phyloP scores from a whole-genome alignment of 345 rosid genomes.

The Eucalyptus camaldulensis region DNA sequence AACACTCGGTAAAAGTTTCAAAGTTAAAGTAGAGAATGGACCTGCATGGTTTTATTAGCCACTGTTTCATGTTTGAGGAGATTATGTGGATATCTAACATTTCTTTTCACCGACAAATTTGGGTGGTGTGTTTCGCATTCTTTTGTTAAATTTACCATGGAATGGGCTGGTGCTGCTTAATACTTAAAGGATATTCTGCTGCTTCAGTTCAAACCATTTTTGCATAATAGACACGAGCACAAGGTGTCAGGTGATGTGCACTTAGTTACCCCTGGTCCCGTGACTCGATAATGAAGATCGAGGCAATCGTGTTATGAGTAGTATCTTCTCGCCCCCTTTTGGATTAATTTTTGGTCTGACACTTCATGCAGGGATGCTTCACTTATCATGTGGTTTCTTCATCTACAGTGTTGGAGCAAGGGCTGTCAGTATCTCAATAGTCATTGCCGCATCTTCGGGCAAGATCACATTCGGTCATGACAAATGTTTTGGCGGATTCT shows the following conservation, averaged over 20 bases:
- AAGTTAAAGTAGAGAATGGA: neutral
- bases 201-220: neutral
- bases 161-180: neutral
- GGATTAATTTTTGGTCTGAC: neutral
- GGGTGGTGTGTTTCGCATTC: neutral
- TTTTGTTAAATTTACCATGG: neutral
- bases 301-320: neutral
- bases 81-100: neutral
- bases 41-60: neutral
- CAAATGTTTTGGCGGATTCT: neutral
- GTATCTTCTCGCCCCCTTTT: neutral
- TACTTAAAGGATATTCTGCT: neutral
- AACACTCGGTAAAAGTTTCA: neutral
- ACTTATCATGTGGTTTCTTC: neutral
- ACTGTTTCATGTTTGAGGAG: neutral
- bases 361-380: neutral
- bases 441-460: neutral
- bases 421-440: neutral
- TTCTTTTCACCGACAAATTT: neutral
- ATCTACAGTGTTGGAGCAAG: neutral
- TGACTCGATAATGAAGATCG: neutral
- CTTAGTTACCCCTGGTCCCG: neutral
- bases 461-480: neutral
- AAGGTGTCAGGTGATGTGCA: neutral
- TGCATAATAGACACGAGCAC: neutral